A percentile compares a stretch with the other conserved stretches of the same genome.
phyloP scores from a whole-genome alignment of 2,329 filamentous ascomycete species.

The Harringtonia aguacate region DNA sequence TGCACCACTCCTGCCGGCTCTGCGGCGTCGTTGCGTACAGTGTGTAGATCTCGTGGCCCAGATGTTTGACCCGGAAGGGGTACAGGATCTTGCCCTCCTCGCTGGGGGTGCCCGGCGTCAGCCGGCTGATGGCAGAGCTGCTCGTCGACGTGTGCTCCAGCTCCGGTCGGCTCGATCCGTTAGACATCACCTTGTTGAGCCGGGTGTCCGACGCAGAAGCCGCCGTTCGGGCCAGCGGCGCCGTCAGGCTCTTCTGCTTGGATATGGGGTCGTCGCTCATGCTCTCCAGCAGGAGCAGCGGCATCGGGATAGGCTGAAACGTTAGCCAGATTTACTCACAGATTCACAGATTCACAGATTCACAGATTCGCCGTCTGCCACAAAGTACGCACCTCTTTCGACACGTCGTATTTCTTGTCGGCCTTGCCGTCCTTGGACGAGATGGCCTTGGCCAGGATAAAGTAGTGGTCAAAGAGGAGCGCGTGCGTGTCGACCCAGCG shows the following conservation, averaged over 20 bases:
- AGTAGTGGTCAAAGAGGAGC: constrained; percentile 90
- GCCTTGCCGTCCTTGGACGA: constrained; percentile 56
- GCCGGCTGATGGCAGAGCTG: constrained; percentile 45
- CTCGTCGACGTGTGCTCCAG: constrained; percentile 59
- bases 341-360: not conserved
- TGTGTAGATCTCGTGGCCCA: constrained; percentile 87
- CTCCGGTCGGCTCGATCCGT: constrained; percentile 41
- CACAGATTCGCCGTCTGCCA: not conserved
- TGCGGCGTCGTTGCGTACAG: constrained; percentile 71
- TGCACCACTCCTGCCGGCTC: constrained; percentile 79
- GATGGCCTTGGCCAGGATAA: constrained; percentile 79
- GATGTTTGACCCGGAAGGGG: constrained; percentile 90
- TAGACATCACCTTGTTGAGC: constrained; percentile 43
- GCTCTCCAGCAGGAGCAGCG: constrained; percentile 83
- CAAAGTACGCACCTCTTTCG: constrained; percentile 60
- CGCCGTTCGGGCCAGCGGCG: constrained; percentile 47
- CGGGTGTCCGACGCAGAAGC: constrained; percentile 44
- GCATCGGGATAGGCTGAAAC: constrained; percentile 79
- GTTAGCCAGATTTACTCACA: not conserved
- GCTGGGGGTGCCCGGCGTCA: constrained; percentile 36
- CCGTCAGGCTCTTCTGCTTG: constrained; percentile 66
- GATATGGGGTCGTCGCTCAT: constrained; percentile 84
- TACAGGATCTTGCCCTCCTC: constrained; percentile 82
- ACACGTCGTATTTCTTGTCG: constrained; percentile 89
- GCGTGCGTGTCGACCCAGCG: constrained; percentile 91